phyloP scores from a whole-genome alignment of 305 asterid genomes.

The Stenogyne calaminthoides region DNA sequence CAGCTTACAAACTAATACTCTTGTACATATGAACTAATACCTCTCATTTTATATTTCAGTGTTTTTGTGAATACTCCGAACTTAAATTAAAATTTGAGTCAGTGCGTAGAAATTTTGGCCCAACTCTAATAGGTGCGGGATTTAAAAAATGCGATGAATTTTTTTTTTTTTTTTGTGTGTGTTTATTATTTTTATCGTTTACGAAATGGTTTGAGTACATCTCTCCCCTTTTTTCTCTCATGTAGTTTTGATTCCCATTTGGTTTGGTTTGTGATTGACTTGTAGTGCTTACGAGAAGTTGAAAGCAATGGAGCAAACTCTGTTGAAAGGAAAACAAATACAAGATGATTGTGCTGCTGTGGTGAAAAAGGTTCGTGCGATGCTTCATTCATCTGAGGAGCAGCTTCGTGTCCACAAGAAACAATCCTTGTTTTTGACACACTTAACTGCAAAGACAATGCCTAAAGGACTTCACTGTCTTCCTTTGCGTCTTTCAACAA shows the following conservation, averaged over 20 bases:
- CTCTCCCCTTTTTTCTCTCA: neutral
- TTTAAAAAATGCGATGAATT: neutral
- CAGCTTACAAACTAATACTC: too few species aligned
- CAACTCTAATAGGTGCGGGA: neutral
- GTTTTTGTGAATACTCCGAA: too few species aligned
- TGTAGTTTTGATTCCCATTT: neutral
- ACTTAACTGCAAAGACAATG: constrained; percentile 67
- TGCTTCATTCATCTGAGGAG: constrained; percentile 82
- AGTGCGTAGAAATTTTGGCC: too few species aligned
- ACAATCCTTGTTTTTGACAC: constrained; percentile 73
- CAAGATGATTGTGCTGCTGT: constrained; percentile 73
- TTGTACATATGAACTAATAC: too few species aligned
- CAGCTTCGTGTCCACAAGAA: constrained; percentile 78
- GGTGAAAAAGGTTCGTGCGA: constrained; percentile 81
- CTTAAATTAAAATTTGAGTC: too few species aligned
- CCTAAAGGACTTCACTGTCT: constrained; percentile 80
- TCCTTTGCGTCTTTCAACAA: constrained; percentile 74
- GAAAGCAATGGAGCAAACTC: constrained; percentile 77
- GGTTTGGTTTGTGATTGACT: constrained; percentile 8
- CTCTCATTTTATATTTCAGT: too few species aligned
- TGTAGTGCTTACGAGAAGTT: constrained; percentile 64
- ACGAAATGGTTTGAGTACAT: neutral
- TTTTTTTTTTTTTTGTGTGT: neutral
- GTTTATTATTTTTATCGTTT: neutral
- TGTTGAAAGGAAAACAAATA: constrained; percentile 76